Evolutionary conservation across 1,284 basidiomycete genomes (phyloP).

Genomic region (Filobasidium uniguttulatum): DNA sequence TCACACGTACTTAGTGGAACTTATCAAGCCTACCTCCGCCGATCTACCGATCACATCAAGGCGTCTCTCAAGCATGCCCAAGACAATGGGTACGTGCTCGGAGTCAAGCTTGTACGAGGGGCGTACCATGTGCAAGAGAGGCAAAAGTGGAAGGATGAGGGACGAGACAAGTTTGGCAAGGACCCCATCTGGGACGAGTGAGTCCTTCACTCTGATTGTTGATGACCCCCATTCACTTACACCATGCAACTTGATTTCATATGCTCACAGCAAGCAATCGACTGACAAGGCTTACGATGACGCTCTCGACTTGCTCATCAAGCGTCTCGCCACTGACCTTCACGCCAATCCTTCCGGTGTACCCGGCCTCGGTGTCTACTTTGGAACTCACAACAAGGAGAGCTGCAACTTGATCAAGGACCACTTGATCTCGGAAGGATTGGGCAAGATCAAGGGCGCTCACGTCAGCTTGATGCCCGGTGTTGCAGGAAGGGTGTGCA

Average conservation of each 20-base stretch:
- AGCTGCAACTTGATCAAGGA: conserved; percentile 51
- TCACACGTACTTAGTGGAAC: conserved; percentile 45
- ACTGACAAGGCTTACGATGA: conserved; percentile 70
- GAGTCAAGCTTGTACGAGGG: conserved; percentile 87
- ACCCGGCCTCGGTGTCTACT: conserved; percentile 54
- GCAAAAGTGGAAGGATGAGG: conserved; percentile 29
- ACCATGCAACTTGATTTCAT: too few species aligned
- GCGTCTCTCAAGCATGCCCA: conserved; percentile 57
- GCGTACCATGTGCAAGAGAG: conserved; percentile 75
- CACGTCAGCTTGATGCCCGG: conserved; percentile 20
- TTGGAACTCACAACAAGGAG: conserved; percentile 73
- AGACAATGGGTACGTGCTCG: conserved; percentile 59
- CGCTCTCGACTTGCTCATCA: conserved; percentile 50
- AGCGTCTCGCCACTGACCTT: conserved; percentile 35
- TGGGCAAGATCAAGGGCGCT: not conserved
- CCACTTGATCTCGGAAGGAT: conserved; percentile 41
- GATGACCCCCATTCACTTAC: too few species aligned
- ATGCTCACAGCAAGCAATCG: conserved; percentile 40
- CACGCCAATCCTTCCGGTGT: conserved; percentile 5
- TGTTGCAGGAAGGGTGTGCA: conserved; percentile 53
- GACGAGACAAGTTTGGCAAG: conserved; percentile 21
- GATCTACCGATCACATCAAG: conserved; percentile 48
- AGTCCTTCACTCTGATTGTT: too few species aligned
- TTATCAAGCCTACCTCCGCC: conserved; percentile 69
- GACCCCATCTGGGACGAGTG: conserved; percentile 39